Percentiles rank a stretch among this genome's conserved stretches.
These are phyloP conservation scores for Phyllostachys edulis DNA, from an alignment of 176 grass and related monocot genomes.

Conservation along the genomic window DNA sequence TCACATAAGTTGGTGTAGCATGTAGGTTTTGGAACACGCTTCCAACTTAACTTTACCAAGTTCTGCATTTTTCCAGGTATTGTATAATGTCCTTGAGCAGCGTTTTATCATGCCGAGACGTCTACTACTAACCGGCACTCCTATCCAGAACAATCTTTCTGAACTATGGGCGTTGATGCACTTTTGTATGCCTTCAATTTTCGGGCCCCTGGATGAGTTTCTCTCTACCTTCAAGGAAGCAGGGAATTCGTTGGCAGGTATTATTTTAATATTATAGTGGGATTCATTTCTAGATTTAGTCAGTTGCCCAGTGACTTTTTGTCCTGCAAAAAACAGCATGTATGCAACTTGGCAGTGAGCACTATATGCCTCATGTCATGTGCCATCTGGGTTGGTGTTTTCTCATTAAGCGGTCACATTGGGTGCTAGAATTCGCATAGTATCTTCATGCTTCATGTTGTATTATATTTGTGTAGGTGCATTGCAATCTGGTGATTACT, in stretches of 20 bases:
- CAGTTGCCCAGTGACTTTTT: not conserved
- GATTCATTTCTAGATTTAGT: conserved; percentile 10
- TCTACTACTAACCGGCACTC: conserved; percentile 87
- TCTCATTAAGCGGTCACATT: not conserved
- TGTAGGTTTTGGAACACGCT: not conserved
- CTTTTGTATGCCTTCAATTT: conserved; percentile 91
- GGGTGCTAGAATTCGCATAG: not conserved
- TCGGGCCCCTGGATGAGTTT: conserved; percentile 71
- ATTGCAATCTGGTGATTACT: conserved; percentile 1
- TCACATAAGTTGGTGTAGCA: not conserved
- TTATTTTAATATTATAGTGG: not conserved
- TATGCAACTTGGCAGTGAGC: not conserved
- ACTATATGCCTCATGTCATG: conserved; percentile 4
- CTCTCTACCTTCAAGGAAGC: conserved; percentile 76
- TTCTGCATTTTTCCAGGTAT: conserved; percentile 54
- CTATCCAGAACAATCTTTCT: conserved; percentile 89
- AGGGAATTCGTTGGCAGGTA: conserved; percentile 59
- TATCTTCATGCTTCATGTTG: conserved; percentile 1
- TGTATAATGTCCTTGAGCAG: conserved; percentile 85
- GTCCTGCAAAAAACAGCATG: not conserved
- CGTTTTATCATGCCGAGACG: conserved; percentile 82
- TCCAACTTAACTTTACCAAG: conserved; percentile 14
- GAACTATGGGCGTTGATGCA: conserved; percentile 96
- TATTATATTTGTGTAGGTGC: conserved; percentile 7
- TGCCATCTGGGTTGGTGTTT: not conserved